These are phyloP conservation scores for Allium cepa DNA, from an alignment of 106 monocot genomes.

Conservation along the genomic window DNA sequence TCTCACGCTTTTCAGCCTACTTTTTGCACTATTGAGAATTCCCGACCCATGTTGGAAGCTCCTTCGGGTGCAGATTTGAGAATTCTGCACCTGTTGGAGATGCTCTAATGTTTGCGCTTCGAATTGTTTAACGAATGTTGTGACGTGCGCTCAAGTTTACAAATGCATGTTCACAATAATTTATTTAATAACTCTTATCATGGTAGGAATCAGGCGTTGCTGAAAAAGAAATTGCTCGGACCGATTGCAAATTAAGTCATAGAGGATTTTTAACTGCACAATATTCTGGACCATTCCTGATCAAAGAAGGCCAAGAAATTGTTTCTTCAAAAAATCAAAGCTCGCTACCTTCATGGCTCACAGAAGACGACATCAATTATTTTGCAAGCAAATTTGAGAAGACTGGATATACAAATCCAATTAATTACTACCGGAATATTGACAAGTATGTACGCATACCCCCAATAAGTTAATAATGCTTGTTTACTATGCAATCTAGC, in stretches of 20 bases:
- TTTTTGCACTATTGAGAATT: no score
- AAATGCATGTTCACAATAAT: no score
- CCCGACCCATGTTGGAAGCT: no score
- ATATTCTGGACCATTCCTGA: conserved; percentile 1
- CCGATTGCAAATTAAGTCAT: not conserved
- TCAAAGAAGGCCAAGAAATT: conserved; percentile 8
- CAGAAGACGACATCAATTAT: conserved; percentile 28
- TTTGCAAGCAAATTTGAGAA: conserved; percentile 21
- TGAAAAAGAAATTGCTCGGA: conserved; percentile 18
- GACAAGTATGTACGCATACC: conserved; percentile 10
- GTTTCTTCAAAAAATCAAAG: not conserved
- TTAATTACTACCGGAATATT: conserved; percentile 24
- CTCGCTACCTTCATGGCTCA: conserved; percentile 21
- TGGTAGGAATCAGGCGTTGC: conserved; percentile 17
- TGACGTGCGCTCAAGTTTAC: no score
- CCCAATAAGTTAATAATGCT: no score
- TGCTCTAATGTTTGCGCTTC: no score
- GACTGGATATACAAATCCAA: conserved; percentile 18
- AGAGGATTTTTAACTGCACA: conserved; percentile 12
- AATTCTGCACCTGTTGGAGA: no score
- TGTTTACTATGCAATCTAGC: no score
- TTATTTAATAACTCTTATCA: no score
- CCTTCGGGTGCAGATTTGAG: no score
- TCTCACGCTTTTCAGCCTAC: no score
- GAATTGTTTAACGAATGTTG: no score